Percentiles rank a stretch among this genome's conserved stretches.
Evolutionary conservation across 1,284 basidiomycete genomes (phyloP).

Genomic region (Vanrija sp.): DNA sequence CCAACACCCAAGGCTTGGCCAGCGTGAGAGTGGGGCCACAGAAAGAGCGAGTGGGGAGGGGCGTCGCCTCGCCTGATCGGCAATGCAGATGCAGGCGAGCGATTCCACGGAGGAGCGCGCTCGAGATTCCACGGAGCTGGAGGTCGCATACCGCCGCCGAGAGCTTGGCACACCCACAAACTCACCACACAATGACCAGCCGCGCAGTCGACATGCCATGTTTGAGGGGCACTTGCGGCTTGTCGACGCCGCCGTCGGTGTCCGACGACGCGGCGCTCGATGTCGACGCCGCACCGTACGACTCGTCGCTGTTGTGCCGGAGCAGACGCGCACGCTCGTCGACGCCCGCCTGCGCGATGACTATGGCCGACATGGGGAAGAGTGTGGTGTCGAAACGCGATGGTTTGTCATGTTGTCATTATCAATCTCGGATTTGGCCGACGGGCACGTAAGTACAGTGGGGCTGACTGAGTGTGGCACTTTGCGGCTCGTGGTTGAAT

Average conservation of each 20-base stretch:
- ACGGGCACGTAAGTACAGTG: too few relatives aligned
- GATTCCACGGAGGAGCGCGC: too few relatives aligned
- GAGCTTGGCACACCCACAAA: not conserved
- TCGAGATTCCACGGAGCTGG: not conserved
- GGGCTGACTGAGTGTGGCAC: too few relatives aligned
- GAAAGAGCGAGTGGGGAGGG: too few relatives aligned
- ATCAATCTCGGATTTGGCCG: too few relatives aligned
- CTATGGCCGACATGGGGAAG: slow-evolving; percentile 8
- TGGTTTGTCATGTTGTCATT: too few relatives aligned
- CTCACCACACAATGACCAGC: slow-evolving; percentile 22
- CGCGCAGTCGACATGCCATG: slow-evolving; percentile 23
- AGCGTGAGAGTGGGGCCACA: too few relatives aligned
- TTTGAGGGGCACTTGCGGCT: slow-evolving; percentile 17
- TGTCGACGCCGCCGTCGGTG: not conserved
- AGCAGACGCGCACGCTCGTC: not conserved
- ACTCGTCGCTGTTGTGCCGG: not conserved
- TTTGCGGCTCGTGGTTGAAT: too few relatives aligned
- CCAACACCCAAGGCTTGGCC: too few relatives aligned
- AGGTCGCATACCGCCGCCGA: not conserved
- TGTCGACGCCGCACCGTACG: not conserved
- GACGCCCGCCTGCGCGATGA: not conserved
- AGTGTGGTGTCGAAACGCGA: too few relatives aligned
- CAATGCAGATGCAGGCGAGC: too few relatives aligned
- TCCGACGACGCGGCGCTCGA: not conserved
- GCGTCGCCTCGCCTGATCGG: too few relatives aligned